phyloP scores from a whole-genome alignment of 495 filamentous ascomycete species.

The Daldinia bambusicola region DNA sequence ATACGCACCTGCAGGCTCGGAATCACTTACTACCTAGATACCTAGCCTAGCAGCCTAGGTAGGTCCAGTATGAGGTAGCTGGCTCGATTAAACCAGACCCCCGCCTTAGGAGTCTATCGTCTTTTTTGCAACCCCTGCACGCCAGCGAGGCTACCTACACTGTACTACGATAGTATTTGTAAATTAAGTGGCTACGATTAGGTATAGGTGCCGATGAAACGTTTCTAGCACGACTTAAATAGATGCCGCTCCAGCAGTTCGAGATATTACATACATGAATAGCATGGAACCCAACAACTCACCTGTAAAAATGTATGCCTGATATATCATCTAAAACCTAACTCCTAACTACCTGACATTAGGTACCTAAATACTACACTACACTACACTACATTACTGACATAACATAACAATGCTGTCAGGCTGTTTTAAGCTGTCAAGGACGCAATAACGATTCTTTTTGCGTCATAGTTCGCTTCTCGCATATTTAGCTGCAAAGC shows the following conservation, averaged over 20 bases:
- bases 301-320: not conserved
- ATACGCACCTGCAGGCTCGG: no score
- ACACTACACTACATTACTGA: not conserved
- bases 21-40: no score
- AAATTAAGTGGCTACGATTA: not conserved
- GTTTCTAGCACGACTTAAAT: constrained; percentile 4
- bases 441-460: constrained; percentile 1
- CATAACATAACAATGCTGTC: not conserved
- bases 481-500: constrained; percentile 3
- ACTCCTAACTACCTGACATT: not conserved
- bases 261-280: constrained; percentile 3
- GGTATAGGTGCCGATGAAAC: not conserved
- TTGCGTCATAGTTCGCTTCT: constrained; percentile 1
- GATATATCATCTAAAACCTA: not conserved
- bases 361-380: not conserved
- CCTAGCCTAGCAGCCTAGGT: constrained; percentile 14
- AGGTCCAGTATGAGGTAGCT: not conserved
- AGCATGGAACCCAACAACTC: constrained; percentile 1
- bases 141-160: not conserved
- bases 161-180: not conserved
- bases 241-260: constrained; percentile 4
- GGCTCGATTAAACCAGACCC: not conserved
- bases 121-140: not conserved
- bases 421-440: not conserved
- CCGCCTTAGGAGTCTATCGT: not conserved